A percentile compares a stretch with the other conserved stretches of the same genome.
Evolutionary conservation across 2,329 filamentous ascomycete genomes (phyloP).

Genomic region (Neurospora sp.): DNA sequence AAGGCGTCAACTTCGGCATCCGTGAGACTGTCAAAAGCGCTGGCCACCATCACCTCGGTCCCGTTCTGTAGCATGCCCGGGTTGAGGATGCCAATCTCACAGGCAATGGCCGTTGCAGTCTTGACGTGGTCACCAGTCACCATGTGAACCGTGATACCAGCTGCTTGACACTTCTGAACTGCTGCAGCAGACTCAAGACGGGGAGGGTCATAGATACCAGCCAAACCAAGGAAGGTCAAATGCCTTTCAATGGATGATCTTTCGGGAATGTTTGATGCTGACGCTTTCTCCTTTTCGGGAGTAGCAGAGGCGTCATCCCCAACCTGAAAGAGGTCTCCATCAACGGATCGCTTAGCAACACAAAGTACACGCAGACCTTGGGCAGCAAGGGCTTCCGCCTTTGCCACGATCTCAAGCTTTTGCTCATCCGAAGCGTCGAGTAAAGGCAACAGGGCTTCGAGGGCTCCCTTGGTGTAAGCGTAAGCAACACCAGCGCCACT

Average conservation of each 20-base stretch:
- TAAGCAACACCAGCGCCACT: constrained; percentile 19
- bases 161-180: constrained; percentile 47
- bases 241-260: constrained; percentile 46
- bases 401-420: constrained; percentile 36
- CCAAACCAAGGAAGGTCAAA: constrained; percentile 58
- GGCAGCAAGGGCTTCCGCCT: constrained; percentile 46
- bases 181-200: constrained; percentile 55
- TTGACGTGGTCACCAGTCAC: constrained; percentile 60
- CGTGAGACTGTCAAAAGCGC: constrained; percentile 52
- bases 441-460: constrained; percentile 46
- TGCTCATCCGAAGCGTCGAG: constrained; percentile 36
- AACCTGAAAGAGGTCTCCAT: constrained; percentile 2
- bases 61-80: constrained; percentile 23
- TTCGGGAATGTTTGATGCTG: constrained; percentile 29
- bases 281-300: constrained; percentile 8
- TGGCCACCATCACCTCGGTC: constrained; percentile 49
- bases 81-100: constrained; percentile 52
- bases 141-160: constrained; percentile 60
- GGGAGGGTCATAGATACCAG: constrained; percentile 65
- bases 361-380: constrained; percentile 62
- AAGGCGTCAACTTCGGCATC: constrained; percentile 55
- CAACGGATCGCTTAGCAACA: constrained; percentile 44
- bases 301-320: neutral
- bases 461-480: constrained; percentile 49
- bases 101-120: constrained; percentile 56